Conservation (phyloP, 176 grass and related monocot species). For the Pontederia crassipes region DNA sequence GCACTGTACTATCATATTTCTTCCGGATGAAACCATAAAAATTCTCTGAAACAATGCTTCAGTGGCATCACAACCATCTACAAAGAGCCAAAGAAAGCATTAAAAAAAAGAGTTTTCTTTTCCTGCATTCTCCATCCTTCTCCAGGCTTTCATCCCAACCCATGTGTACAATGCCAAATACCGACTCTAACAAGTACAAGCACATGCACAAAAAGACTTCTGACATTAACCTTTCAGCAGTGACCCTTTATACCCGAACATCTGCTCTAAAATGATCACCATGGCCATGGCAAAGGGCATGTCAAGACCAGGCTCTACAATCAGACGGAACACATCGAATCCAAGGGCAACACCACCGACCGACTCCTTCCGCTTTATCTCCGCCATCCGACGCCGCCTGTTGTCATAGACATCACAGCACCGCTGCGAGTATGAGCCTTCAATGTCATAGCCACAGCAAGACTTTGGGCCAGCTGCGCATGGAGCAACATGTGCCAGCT, state of each 20-base stretch:
- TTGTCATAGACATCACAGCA: constrained; percentile 42
- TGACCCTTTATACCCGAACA: constrained; percentile 15
- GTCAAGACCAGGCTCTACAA: constrained; percentile 60
- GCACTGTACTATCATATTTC: too few relatives aligned
- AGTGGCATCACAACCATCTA: too few relatives aligned
- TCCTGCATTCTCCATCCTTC: too few relatives aligned
- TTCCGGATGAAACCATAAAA: too few relatives aligned
- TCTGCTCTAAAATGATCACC: constrained; percentile 72
- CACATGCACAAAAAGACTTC: too few relatives aligned
- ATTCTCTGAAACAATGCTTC: too few relatives aligned
- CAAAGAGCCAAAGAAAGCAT: too few relatives aligned
- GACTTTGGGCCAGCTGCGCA: background rate
- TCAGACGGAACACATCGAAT: constrained; percentile 57
- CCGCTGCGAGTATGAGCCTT: constrained; percentile 62
- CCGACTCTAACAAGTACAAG: too few relatives aligned
- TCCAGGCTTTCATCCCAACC: too few relatives aligned
- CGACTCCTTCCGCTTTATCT: constrained; percentile 49
- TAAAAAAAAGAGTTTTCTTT: too few relatives aligned
- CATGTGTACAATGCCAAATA: too few relatives aligned
- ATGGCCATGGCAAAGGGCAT: constrained; percentile 66
- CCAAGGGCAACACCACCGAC: constrained; percentile 26
- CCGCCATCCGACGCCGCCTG: constrained; percentile 28
- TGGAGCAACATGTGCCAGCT: constrained; percentile 33
- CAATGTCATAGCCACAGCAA: constrained; percentile 39
- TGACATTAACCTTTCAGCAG: background rate